Conservation (phyloP, 75 land plant species). For the Pinus albicaulis region DNA sequence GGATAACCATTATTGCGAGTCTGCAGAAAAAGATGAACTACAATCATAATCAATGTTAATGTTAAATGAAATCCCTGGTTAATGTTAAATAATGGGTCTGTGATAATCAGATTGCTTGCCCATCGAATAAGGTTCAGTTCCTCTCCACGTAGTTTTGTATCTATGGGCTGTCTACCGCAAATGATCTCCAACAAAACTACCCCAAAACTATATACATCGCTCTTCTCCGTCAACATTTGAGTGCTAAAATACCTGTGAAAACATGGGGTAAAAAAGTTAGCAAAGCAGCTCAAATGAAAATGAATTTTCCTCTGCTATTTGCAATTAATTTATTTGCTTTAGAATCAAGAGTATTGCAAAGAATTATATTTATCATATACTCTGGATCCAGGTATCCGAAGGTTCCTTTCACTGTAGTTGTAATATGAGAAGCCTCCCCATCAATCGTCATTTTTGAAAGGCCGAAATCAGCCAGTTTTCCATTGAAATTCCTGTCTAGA, state of each 20-base stretch:
- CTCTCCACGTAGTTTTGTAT: background rate
- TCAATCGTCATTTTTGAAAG: slow-evolving; percentile 24
- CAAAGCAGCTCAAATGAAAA: too few species aligned
- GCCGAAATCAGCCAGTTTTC: slow-evolving; percentile 32
- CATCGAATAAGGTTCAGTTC: background rate
- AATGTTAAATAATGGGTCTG: too few species aligned
- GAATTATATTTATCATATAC: background rate
- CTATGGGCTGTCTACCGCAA: slow-evolving; percentile 66
- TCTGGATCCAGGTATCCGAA: slow-evolving; percentile 30
- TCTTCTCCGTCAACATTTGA: slow-evolving; percentile 30
- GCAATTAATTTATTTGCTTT: too few species aligned
- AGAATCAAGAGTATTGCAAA: background rate
- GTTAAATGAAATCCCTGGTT: too few species aligned
- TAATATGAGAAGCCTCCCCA: slow-evolving; percentile 14
- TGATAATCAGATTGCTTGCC: too few species aligned
- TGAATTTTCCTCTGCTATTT: too few species aligned
- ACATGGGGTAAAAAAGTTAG: too few species aligned
- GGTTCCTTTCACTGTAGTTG: slow-evolving; percentile 22
- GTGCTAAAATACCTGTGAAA: slow-evolving; percentile 12
- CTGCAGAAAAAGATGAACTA: too few species aligned
- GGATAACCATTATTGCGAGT: too few species aligned
- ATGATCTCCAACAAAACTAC: slow-evolving; percentile 89
- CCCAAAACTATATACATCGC: slow-evolving; percentile 94
- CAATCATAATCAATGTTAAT: too few species aligned
- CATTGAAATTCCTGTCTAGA: slow-evolving; percentile 23